phyloP scores from a whole-genome alignment of 2,329 filamentous ascomycete species.

The Fusarium sp. region DNA sequence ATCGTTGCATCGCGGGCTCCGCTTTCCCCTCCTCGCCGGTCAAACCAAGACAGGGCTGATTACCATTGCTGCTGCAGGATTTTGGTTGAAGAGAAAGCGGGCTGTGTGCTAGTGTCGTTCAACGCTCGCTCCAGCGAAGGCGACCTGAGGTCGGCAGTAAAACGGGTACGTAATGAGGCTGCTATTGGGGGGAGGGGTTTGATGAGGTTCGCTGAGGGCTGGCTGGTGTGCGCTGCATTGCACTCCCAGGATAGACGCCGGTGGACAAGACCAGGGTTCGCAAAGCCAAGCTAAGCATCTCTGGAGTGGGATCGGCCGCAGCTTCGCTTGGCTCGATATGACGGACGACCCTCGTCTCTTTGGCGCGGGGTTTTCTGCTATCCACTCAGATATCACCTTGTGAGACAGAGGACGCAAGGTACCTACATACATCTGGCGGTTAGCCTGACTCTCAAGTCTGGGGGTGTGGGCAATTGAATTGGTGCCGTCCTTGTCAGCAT shows the following conservation, averaged over 20 bases:
- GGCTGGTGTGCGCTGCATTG: conserved; percentile 1
- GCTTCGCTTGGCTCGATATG: conserved; percentile 28
- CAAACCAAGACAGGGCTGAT: conserved; percentile 37
- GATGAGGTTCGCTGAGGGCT: conserved; percentile 7
- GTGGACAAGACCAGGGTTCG: conserved; percentile 18
- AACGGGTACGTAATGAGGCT: conserved; percentile 37
- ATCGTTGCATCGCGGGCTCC: conserved; percentile 31
- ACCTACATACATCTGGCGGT: conserved; percentile 28
- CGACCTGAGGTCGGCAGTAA: conserved; percentile 12
- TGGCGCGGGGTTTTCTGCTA: conserved; percentile 34
- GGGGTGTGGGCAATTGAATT: conserved; percentile 11
- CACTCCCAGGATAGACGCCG: conserved; percentile 27
- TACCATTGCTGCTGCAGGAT: conserved; percentile 19
- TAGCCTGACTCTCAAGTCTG: conserved; percentile 26
- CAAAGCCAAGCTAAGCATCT: conserved; percentile 31
- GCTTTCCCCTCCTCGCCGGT: conserved; percentile 32
- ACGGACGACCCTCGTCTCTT: conserved; percentile 10
- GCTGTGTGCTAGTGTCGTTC: background rate
- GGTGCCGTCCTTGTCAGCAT: conserved; percentile 14
- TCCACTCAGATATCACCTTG: conserved; percentile 36
- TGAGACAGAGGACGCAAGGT: conserved; percentile 33
- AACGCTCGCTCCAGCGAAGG: background rate
- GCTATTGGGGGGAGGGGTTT: conserved; percentile 22
- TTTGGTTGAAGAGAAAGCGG: conserved; percentile 3
- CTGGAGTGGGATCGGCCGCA: conserved; percentile 33